These are phyloP conservation scores for Citrullus mucosospermus DNA, from an alignment of 306 rosid genomes.

Conservation along the genomic window DNA sequence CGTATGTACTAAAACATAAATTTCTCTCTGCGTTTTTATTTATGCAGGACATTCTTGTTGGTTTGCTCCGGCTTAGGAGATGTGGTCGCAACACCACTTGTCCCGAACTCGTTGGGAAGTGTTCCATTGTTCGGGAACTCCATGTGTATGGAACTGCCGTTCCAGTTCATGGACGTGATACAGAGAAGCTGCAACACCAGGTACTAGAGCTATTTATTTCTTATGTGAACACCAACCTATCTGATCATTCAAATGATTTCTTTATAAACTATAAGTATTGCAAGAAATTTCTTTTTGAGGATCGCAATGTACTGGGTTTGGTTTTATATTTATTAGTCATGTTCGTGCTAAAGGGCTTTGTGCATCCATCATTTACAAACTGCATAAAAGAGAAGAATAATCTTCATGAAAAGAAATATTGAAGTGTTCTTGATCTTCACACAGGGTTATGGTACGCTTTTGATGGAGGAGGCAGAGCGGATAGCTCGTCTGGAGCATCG, in stretches of 20 bases:
- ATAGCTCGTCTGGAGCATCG: constrained; percentile 70
- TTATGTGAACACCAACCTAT: neutral
- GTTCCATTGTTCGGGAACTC: constrained; percentile 90
- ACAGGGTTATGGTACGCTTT: constrained; percentile 96
- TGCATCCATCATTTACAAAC: neutral
- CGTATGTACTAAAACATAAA: constrained; percentile 2
- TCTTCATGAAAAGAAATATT: neutral
- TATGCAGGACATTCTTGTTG: constrained; percentile 83
- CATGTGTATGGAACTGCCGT: constrained; percentile 98
- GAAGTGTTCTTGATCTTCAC: constrained; percentile 1
- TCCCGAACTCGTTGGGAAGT: constrained; percentile 77
- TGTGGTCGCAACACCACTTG: constrained; percentile 73
- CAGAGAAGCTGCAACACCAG: constrained; percentile 96
- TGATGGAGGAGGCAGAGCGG: constrained; percentile 95
- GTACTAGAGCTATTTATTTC: constrained; percentile 23
- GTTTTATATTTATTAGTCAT: neutral
- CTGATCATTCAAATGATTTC: neutral
- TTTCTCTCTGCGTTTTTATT: constrained; percentile 1
- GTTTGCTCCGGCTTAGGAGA: constrained; percentile 75
- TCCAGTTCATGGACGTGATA: constrained; percentile 92
- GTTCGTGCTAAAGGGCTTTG: neutral
- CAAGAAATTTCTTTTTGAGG: neutral
- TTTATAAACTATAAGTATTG: neutral
- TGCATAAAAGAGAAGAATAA: neutral
- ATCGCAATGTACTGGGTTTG: neutral